Evolutionary conservation across 2,329 filamentous ascomycete genomes (phyloP).

Genomic region (Colletotrichum sp.): DNA sequence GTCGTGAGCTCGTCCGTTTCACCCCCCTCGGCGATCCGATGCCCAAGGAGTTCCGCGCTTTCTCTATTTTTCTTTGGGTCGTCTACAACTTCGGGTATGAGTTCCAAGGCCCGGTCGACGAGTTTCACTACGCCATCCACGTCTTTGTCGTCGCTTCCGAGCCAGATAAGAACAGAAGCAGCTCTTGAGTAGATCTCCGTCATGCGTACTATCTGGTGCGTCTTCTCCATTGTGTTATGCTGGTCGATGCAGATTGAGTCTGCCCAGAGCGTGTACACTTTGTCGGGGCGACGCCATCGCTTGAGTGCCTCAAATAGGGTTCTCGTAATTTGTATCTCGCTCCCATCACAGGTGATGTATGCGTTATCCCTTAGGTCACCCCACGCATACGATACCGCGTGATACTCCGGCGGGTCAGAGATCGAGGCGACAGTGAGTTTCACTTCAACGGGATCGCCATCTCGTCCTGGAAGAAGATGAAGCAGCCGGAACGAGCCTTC

Average conservation of each 20-base stretch:
- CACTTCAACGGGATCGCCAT: not conserved
- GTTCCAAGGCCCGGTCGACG: not conserved
- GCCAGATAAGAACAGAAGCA: not conserved
- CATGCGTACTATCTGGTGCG: not conserved
- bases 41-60: not conserved
- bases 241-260: not conserved
- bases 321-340: conserved; percentile 30
- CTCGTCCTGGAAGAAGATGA: not conserved
- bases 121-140: not conserved
- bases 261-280: not conserved
- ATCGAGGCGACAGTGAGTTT: not conserved
- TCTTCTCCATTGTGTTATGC: not conserved
- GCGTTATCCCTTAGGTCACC: not conserved
- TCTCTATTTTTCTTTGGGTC: not conserved
- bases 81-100: not conserved
- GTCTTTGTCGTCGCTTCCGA: not conserved
- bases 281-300: not conserved
- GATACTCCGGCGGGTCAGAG: not conserved
- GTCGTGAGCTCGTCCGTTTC: not conserved
- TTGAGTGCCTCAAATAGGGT: not conserved
- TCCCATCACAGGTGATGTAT: conserved; percentile 27
- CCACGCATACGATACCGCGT: conserved; percentile 4
- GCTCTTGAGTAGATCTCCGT: not conserved
- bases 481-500: not conserved
- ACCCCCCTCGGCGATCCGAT: not conserved